Evolutionary conservation across 768 basidiomycete species (phyloP), one percentile per base, ranked within the genome.

Genomic region (Cystofilobasidium ferigula): DNA sequence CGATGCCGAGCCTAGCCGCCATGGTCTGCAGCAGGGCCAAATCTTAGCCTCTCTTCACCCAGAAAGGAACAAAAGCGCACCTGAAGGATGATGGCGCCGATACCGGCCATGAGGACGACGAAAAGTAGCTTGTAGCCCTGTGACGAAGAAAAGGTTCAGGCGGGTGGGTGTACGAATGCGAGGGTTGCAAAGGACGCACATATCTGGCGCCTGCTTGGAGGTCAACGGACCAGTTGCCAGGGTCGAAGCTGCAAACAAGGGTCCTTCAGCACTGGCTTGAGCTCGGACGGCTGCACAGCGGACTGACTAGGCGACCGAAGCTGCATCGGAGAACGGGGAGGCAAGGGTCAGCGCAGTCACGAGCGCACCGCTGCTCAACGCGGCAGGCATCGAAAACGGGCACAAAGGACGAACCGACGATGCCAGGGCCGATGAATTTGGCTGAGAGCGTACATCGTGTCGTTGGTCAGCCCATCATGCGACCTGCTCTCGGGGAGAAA

Each of bases 201-300:
- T 64, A 93, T 63, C 84, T 75, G 24, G 87, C 86, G 13, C 90
- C 90, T 0, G 90, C 90, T 75, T 88, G 86, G 10, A 93, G 78
- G 77, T 92, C 90, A 20, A 91, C 89, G 22, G 86, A 84, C 90
- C 89, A 91, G 72, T 92, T 93, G 34, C 89, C 88, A 3, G 35
- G 43, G 10, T 86, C 62, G 30, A 57, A 57, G 18, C 12, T 51
- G 22, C 34, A 1, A 28, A 42, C 2, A 20, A 10, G 8, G 5
- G 26, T n/a, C 26, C n/a, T 63, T 32, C 26, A 45, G 58, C 64
- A n/a, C n/a, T n/a, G n/a, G n/a, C n/a, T n/a, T n/a, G n/a, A n/a
- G n/a, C n/a, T n/a, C n/a, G n/a, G n/a, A n/a, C n/a, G n/a, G n/a
- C 9, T 38, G 4, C 40, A 10, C 7, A 43, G 40, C 3, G 13